Evolutionary conservation across 306 rosid species (phyloP).

Genomic region (Herpetospermum pedunculosum): DNA sequence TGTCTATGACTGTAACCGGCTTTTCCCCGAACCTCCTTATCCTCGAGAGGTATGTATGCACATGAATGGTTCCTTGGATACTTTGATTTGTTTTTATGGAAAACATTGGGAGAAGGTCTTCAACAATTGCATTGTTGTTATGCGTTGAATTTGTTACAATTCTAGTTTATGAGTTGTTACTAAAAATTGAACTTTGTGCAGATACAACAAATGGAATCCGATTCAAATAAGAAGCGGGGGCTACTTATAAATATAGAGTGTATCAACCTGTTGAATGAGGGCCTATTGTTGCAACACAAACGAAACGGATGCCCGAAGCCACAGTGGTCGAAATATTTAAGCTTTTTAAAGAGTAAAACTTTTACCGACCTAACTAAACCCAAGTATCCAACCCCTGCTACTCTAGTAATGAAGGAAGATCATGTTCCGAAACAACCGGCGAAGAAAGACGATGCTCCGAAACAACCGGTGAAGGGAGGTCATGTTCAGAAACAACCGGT

Average conservation of each 20-base stretch:
- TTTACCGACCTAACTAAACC: conserved; percentile 73
- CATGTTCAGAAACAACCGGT: conserved; percentile 16
- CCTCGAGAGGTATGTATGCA: conserved; percentile 67
- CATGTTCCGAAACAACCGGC: conserved; percentile 8
- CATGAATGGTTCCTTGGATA: not conserved
- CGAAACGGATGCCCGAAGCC: conserved; percentile 82
- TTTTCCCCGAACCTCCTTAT: conserved; percentile 94
- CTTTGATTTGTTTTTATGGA: not conserved
- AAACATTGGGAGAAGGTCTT: not conserved
- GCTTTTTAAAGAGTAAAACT: conserved; percentile 74
- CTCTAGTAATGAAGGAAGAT: conserved; percentile 48
- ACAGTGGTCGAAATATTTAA: conserved; percentile 69
- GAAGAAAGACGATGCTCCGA: not conserved
- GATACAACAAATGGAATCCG: conserved; percentile 56
- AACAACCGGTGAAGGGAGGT: conserved; percentile 25
- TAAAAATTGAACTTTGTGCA: conserved; percentile 23
- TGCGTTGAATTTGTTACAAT: not conserved
- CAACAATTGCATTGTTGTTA: not conserved
- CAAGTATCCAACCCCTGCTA: conserved; percentile 52
- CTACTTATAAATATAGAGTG: conserved; percentile 68
- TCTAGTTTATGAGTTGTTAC: not conserved
- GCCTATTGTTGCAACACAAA: conserved; percentile 68
- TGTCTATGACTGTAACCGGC: conserved; percentile 66
- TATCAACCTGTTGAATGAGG: conserved; percentile 73
- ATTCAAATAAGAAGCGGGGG: conserved; percentile 41